Evolutionary conservation across 805 yeast genomes (phyloP).

Genomic region (Metschnikowia gelsemii): DNA sequence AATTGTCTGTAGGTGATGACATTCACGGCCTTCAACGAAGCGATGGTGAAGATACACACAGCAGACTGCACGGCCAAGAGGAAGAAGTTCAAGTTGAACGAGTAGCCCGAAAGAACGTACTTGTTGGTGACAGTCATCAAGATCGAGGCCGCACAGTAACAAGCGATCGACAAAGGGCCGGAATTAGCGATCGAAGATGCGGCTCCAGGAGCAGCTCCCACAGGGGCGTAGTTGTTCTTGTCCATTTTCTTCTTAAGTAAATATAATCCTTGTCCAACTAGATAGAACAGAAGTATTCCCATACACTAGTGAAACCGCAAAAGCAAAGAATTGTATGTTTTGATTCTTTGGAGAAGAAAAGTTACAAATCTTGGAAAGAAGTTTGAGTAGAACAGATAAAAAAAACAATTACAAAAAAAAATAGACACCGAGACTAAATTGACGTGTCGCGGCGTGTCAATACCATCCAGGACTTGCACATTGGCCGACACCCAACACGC

Average conservation of each 20-base stretch:
- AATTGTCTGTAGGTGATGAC: slow-evolving; percentile 84
- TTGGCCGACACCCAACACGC: slow-evolving; percentile 5
- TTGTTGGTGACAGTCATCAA: slow-evolving; percentile 97
- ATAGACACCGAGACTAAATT: slow-evolving; percentile 5
- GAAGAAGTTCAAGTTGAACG: slow-evolving; percentile 80
- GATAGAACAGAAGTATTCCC: slow-evolving; percentile 44
- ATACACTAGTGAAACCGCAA: slow-evolving; percentile 22
- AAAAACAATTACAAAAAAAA: slow-evolving; percentile 1
- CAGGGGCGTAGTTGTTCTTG: slow-evolving; percentile 27
- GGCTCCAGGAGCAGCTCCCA: slow-evolving; percentile 20
- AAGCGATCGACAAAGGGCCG: slow-evolving; percentile 67
- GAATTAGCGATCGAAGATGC: slow-evolving; percentile 46
- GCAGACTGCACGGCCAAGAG: slow-evolving; percentile 84
- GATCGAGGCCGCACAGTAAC: slow-evolving; percentile 92
- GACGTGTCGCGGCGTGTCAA: slow-evolving; percentile 15
- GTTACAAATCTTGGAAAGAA: neutral
- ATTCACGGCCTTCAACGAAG: slow-evolving; percentile 68
- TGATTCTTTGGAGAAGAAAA: slow-evolving; percentile 1
- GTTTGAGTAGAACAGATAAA: slow-evolving; percentile 4
- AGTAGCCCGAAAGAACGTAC: slow-evolving; percentile 76
- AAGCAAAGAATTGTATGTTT: neutral
- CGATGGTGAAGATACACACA: slow-evolving; percentile 76
- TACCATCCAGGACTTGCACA: slow-evolving; percentile 7
- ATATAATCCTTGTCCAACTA: slow-evolving; percentile 37
- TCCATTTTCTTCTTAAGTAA: slow-evolving; percentile 38